Conservation (phyloP, 306 rosid genomes). For the Corylus heterophylla region DNA sequence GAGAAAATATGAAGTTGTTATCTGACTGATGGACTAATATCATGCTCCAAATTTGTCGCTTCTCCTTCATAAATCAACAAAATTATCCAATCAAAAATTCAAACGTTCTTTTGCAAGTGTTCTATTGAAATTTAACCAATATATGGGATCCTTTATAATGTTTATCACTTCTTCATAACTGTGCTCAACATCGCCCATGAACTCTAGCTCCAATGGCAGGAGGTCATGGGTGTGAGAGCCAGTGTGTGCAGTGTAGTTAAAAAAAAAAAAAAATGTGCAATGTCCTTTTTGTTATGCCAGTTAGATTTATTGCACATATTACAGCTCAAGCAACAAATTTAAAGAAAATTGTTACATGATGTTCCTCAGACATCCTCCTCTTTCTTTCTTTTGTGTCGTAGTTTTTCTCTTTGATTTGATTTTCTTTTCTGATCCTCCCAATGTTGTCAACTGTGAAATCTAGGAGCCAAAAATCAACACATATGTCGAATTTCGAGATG, state of each 20-base stretch:
- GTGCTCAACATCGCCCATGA: not conserved
- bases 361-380: not conserved
- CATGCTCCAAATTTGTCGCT: not conserved
- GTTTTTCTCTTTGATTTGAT: not conserved
- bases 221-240: not conserved
- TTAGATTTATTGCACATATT: not conserved
- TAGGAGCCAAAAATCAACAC: constrained; percentile 90
- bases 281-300: not conserved
- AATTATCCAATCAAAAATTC: not conserved
- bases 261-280: not conserved
- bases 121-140: not conserved
- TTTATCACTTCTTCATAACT: not conserved
- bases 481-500: constrained; percentile 83
- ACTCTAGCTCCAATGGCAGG: not conserved
- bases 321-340: not conserved
- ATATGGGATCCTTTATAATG: not conserved
- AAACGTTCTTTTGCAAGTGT: not conserved
- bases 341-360: not conserved
- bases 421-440: not conserved
- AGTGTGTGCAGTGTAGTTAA: not conserved
- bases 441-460: constrained; percentile 21
- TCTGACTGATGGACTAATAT: not conserved
- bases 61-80: not conserved
- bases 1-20: not conserved
- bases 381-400: not conserved